Evolutionary conservation across 805 yeast species (phyloP).

Genomic region (Lipomyces starkeyi): DNA sequence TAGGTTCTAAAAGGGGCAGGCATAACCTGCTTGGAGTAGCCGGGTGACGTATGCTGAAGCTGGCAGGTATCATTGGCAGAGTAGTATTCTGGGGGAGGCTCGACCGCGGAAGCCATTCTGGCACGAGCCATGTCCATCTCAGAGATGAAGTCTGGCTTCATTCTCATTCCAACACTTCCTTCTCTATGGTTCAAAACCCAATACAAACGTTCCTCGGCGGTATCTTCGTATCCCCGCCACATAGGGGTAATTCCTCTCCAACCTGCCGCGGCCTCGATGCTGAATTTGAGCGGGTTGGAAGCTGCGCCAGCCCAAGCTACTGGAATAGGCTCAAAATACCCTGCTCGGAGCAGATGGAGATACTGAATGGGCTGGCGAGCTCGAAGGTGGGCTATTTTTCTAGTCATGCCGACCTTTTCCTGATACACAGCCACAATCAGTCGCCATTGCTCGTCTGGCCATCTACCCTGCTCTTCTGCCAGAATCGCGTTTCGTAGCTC

Average conservation of each 20-base stretch:
- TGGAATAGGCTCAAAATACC: slow-evolving; percentile 1
- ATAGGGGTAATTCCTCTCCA: not conserved
- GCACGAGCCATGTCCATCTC: not conserved
- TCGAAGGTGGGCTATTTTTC: not conserved
- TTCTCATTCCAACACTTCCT: slow-evolving; percentile 1
- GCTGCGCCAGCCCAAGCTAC: not conserved
- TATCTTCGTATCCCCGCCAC: slow-evolving; percentile 1
- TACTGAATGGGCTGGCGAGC: slow-evolving; percentile 1
- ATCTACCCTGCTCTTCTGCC: slow-evolving; percentile 3
- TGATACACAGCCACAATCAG: not conserved
- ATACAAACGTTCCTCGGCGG: slow-evolving; percentile 1
- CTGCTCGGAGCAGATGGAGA: slow-evolving; percentile 2
- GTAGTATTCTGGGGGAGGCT: slow-evolving; percentile 1
- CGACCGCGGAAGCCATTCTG: slow-evolving; percentile 2
- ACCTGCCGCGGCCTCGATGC: not conserved
- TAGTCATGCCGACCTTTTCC: slow-evolving; percentile 1
- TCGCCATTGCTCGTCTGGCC: slow-evolving; percentile 3
- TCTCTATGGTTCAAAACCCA: slow-evolving; percentile 2
- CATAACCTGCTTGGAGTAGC: slow-evolving; percentile 1
- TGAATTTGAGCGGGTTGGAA: slow-evolving; percentile 1
- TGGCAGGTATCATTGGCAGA: not conserved
- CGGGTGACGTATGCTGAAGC: slow-evolving; percentile 1
- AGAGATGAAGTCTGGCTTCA: slow-evolving; percentile 2
- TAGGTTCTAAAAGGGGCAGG: not conserved
- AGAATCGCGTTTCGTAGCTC: not conserved